Evolutionary conservation across 106 monocot species (phyloP).

Genomic region (Triglochin maritima): DNA sequence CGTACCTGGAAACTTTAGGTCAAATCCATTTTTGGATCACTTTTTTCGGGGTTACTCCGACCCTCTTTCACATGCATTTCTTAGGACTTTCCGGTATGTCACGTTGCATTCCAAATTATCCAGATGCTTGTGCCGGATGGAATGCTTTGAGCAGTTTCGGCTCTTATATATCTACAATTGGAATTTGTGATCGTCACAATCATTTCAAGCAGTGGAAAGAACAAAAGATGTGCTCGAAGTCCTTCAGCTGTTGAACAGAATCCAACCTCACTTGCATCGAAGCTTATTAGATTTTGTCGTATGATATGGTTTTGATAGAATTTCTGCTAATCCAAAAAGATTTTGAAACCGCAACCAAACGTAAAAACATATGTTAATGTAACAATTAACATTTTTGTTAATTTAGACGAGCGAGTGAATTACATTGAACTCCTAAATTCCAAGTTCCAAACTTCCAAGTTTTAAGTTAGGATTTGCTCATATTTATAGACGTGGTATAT

Average conservation of each 20-base stretch:
- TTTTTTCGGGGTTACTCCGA: conserved; percentile 2
- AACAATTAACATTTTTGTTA: no score
- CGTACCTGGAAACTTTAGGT: conserved; percentile 15
- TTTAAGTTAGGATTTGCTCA: no score
- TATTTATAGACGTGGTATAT: no score
- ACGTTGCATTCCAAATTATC: conserved; percentile 4
- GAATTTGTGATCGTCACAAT: conserved; percentile 24
- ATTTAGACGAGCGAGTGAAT: no score
- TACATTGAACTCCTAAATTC: no score
- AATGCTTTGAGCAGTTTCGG: conserved; percentile 13
- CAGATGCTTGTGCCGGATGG: conserved; percentile 1
- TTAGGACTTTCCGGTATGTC: no score
- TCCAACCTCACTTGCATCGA: conserved; percentile 17
- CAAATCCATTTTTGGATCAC: conserved; percentile 15
- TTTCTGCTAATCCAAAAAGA: no score
- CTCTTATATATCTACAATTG: no score
- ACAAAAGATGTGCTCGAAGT: conserved; percentile 22
- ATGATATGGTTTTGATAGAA: no score
- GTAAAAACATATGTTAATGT: no score
- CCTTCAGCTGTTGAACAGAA: conserved; percentile 20
- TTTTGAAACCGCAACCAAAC: no score
- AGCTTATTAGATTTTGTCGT: background rate
- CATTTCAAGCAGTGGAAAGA: conserved; percentile 29
- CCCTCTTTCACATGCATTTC: conserved; percentile 3
- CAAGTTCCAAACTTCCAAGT: no score